Conservation (phyloP, 495 filamentous ascomycete species). For the Aspergillus haitiensis region DNA sequence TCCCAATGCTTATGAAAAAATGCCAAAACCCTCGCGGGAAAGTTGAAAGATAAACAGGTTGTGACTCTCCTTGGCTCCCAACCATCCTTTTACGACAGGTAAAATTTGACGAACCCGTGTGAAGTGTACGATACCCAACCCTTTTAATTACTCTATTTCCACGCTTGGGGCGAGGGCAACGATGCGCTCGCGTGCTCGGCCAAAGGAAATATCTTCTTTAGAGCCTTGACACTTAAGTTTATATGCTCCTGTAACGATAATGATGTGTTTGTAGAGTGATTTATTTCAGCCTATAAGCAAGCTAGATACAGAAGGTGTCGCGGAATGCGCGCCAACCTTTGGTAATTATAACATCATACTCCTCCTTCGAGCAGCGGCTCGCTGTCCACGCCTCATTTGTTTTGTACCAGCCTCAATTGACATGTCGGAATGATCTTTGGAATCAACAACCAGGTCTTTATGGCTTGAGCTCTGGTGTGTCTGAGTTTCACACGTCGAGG, state of each 20-base stretch:
- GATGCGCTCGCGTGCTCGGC: too few species aligned
- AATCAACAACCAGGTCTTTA: neutral
- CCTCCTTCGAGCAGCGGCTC: slow-evolving; percentile 45
- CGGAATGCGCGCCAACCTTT: slow-evolving; percentile 8
- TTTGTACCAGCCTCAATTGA: slow-evolving; percentile 14
- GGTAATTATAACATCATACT: slow-evolving; percentile 52
- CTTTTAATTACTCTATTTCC: too few species aligned
- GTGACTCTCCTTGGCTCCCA: neutral
- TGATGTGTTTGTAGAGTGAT: too few species aligned
- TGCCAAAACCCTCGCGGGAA: slow-evolving; percentile 58
- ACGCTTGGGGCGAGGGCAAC: too few species aligned
- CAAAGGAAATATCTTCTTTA: too few species aligned
- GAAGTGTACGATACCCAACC: too few species aligned
- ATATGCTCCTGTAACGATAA: too few species aligned
- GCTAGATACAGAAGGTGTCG: neutral
- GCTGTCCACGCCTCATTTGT: slow-evolving; percentile 32
- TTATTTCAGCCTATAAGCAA: neutral
- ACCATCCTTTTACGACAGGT: neutral
- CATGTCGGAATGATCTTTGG: neutral
- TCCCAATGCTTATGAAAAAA: slow-evolving; percentile 94
- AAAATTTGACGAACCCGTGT: too few species aligned
- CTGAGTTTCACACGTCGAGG: neutral
- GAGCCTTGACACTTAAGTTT: too few species aligned
- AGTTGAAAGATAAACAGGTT: neutral
- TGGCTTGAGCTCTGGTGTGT: neutral